Conservation (phyloP, 2,329 filamentous ascomycete genomes). For the Hymenoscyphus fraxineus region DNA sequence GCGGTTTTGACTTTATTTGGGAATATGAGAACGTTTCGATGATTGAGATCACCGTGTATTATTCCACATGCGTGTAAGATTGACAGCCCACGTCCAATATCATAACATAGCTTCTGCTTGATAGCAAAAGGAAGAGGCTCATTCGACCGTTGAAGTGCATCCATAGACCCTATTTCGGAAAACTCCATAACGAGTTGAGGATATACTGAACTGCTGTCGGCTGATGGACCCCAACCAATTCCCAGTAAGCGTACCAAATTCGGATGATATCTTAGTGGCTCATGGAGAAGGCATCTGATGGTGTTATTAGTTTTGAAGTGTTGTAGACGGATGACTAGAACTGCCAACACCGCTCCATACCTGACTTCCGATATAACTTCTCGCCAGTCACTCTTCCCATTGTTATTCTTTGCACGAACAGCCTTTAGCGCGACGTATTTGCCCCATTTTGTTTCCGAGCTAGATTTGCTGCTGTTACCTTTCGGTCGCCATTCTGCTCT, state of each 20-base stretch:
- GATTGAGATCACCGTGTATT: not conserved
- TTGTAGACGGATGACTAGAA: too few relatives aligned
- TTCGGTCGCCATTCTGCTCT: not conserved
- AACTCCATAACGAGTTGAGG: not conserved
- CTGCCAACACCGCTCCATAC: not conserved
- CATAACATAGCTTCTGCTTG: not conserved
- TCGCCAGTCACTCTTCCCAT: not conserved
- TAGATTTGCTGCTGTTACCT: not conserved
- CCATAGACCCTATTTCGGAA: not conserved
- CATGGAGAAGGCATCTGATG: not conserved
- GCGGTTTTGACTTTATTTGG: not conserved
- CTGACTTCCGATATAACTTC: not conserved
- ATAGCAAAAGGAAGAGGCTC: not conserved
- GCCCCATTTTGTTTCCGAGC: not conserved
- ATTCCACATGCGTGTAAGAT: not conserved
- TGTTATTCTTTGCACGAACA: not conserved
- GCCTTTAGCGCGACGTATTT: not conserved
- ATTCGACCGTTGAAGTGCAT: not conserved
- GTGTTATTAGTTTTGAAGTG: not conserved
- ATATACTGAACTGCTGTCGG: not conserved
- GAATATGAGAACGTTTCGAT: not conserved
- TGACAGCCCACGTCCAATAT: not conserved
- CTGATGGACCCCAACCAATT: not conserved
- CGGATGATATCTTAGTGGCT: not conserved
- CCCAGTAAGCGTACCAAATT: not conserved